These are phyloP conservation scores for Nicotiana obtusifolia DNA, from an alignment of 257 asterid genomes.

Conservation along the genomic window DNA sequence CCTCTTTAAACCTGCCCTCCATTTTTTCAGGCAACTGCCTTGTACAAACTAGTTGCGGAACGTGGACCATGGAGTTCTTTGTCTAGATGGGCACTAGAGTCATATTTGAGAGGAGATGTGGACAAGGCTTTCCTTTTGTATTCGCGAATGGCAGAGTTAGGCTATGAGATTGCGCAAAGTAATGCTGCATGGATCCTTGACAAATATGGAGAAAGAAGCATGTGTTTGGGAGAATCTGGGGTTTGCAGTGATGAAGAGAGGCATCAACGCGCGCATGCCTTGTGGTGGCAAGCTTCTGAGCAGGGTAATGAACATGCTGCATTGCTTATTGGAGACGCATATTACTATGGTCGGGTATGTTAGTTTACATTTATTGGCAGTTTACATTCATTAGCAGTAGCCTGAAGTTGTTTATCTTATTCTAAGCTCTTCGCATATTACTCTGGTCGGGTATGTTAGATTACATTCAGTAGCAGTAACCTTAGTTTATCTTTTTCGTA, in stretches of 20 bases:
- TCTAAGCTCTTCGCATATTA: slow-evolving; percentile 45
- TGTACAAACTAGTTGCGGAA: slow-evolving; percentile 89
- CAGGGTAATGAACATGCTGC: slow-evolving; percentile 99
- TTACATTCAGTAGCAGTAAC: background rate
- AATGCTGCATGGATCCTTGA: slow-evolving; percentile 99
- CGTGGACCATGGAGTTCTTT: slow-evolving; percentile 99
- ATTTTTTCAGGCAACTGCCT: slow-evolving; percentile 85
- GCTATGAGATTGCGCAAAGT: slow-evolving; percentile 98
- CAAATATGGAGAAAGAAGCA: slow-evolving; percentile 76
- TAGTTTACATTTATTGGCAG: background rate
- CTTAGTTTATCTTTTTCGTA: background rate
- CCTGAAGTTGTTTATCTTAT: background rate
- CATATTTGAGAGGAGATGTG: slow-evolving; percentile 86
- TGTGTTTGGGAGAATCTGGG: slow-evolving; percentile 92
- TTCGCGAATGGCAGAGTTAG: slow-evolving; percentile 94
- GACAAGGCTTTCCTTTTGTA: slow-evolving; percentile 84
- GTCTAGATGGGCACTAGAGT: slow-evolving; percentile 96
- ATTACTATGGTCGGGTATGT: slow-evolving; percentile 96
- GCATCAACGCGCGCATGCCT: slow-evolving; percentile 79
- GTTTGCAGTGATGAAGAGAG: slow-evolving; percentile 89
- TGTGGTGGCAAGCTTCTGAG: slow-evolving; percentile 99
- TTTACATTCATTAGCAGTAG: background rate
- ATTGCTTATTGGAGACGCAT: slow-evolving; percentile 94
- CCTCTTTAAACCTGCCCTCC: background rate
- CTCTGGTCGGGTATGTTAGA: slow-evolving; percentile 73